These are phyloP conservation scores for Plasmodium malariae DNA, from an alignment of 169 alveolate species.

Conservation along the genomic window DNA sequence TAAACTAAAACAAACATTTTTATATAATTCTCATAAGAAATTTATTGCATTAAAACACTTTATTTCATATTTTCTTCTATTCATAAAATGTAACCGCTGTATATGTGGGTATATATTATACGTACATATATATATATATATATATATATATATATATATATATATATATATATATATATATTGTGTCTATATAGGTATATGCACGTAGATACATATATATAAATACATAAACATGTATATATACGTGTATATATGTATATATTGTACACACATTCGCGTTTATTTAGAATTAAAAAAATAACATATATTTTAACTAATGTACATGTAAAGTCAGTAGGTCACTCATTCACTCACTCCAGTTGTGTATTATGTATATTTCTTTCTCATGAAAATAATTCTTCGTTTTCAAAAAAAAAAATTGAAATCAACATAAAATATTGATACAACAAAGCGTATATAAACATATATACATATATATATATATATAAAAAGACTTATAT, in stretches of 20 bases:
- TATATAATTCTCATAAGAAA: not conserved
- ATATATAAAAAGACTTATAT: too few relatives aligned
- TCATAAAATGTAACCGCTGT: not conserved
- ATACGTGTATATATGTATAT: too few relatives aligned
- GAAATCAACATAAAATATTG: not conserved
- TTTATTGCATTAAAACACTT: not conserved
- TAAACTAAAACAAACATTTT: conserved; percentile 1
- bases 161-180: conserved; percentile 5
- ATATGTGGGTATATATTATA: not conserved
- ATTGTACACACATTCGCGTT: too few relatives aligned
- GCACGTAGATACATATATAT: too few relatives aligned
- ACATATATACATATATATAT: not conserved
- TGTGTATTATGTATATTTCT: not conserved
- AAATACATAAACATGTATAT: too few relatives aligned
- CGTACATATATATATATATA: not conserved
- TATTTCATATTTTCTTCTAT: conserved; percentile 3
- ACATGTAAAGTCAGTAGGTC: too few relatives aligned
- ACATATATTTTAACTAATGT: too few relatives aligned
- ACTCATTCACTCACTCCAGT: not conserved
- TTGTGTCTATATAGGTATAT: too few relatives aligned
- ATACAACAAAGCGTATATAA: not conserved
- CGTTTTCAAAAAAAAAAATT: conserved; percentile 18
- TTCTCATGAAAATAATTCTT: conserved; percentile 18
- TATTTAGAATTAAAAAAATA: too few relatives aligned
- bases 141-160: too few relatives aligned